A percentile compares a stretch with the other conserved stretches of the same genome.
These are phyloP conservation scores for Pleurostoma richardsiae DNA, from an alignment of 2,329 filamentous ascomycete genomes.

Conservation along the genomic window DNA sequence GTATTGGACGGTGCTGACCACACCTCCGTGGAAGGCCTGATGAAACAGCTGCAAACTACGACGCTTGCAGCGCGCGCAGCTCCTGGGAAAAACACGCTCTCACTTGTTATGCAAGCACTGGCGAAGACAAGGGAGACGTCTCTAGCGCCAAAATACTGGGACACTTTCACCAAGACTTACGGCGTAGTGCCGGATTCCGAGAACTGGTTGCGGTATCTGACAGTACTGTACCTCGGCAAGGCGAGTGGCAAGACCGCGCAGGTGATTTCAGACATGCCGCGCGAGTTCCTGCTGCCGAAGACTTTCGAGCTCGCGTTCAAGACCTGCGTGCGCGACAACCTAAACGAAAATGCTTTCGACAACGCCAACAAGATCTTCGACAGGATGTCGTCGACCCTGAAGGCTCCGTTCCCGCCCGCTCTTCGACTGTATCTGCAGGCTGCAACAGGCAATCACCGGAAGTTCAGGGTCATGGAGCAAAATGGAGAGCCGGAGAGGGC, in stretches of 20 bases:
- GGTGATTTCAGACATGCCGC: conserved; percentile 52
- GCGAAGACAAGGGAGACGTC: conserved; percentile 53
- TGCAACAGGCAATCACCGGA: conserved; percentile 41
- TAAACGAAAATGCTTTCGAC: conserved; percentile 64
- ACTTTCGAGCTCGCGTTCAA: conserved; percentile 70
- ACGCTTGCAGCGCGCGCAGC: conserved; percentile 25
- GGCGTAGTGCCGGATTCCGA: conserved; percentile 65
- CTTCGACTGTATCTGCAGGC: conserved; percentile 53
- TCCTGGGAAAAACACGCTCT: conserved; percentile 56
- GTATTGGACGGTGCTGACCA: not conserved
- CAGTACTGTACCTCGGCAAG: conserved; percentile 59
- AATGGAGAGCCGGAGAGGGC: conserved; percentile 22
- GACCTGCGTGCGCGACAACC: conserved; percentile 69
- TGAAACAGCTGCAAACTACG: not conserved
- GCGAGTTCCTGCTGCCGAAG: conserved; percentile 34
- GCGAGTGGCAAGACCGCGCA: conserved; percentile 57
- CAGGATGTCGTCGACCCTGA: conserved; percentile 46
- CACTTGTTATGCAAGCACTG: conserved; percentile 63
- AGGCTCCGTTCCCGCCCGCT: conserved; percentile 42
- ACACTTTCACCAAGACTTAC: conserved; percentile 57
- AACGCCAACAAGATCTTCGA: conserved; percentile 62
- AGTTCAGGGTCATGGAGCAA: conserved; percentile 26
- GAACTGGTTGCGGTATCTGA: conserved; percentile 66
- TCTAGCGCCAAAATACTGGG: conserved; percentile 74
- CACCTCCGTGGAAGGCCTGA: not conserved